Evolutionary conservation across 257 asterid species (phyloP).

Genomic region (Ajuga chamaepitys): DNA sequence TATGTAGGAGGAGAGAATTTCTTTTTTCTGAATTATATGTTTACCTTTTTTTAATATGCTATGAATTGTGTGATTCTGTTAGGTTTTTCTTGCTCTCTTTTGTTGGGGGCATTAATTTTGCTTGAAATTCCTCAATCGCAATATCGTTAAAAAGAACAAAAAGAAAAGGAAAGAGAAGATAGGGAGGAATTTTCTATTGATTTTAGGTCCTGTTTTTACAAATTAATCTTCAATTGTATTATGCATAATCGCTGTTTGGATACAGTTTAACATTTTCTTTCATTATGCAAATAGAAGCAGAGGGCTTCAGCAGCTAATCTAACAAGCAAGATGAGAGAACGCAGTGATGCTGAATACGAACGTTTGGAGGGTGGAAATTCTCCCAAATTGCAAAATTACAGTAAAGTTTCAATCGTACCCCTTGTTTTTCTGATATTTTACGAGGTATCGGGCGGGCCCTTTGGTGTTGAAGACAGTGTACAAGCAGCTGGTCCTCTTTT

Average conservation of each 20-base stretch:
- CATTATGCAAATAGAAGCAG: constrained; percentile 19
- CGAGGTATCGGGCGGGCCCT: constrained; percentile 59
- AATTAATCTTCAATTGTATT: neutral
- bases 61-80: neutral
- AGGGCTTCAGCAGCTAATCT: constrained; percentile 18
- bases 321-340: constrained; percentile 24
- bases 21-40: neutral
- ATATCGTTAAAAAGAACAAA: neutral
- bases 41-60: neutral
- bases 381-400: constrained; percentile 24
- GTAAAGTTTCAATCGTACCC: constrained; percentile 39
- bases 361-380: constrained; percentile 28
- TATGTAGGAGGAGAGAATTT: no score
- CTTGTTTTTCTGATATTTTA: constrained; percentile 47
- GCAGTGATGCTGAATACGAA: constrained; percentile 20
- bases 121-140: neutral
- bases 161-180: neutral
- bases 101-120: neutral
- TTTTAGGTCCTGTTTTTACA: neutral
- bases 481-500: constrained; percentile 55
- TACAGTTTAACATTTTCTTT: neutral
- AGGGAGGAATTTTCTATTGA: neutral
- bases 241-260: neutral
- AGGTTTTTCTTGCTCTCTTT: neutral
- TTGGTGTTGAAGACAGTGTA: constrained; percentile 57